Evolutionary conservation across 176 grass and related monocot species (phyloP).

Genomic region (Musa troglodytarum): DNA sequence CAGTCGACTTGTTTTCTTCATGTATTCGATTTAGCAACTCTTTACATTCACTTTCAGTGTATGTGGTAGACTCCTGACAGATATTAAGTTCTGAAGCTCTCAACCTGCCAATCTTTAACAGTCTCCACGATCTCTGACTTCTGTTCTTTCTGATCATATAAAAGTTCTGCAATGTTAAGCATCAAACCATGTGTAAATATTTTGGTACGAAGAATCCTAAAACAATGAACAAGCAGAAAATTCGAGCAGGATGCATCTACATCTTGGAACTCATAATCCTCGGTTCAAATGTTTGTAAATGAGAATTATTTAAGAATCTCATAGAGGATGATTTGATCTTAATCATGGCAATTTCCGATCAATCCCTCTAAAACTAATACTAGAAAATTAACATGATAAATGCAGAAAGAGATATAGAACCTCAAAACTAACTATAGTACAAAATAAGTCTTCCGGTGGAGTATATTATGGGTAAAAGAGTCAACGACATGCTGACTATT

Average conservation of each 20-base stretch:
- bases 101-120: constrained; percentile 18
- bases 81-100: constrained; percentile 14
- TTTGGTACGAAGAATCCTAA: not conserved
- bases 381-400: not conserved
- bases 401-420: not conserved
- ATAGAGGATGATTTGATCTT: not conserved
- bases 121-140: constrained; percentile 3
- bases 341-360: not conserved
- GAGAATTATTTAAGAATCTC: no score
- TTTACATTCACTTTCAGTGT: constrained; percentile 21
- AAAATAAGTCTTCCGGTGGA: not conserved
- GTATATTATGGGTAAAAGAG: not conserved
- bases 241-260: not conserved
- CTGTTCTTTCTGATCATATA: constrained; percentile 18
- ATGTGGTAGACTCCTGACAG: constrained; percentile 11
- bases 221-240: not conserved
- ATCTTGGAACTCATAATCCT: not conserved
- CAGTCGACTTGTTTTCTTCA: constrained; percentile 13
- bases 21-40: constrained; percentile 19
- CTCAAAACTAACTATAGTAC: not conserved
- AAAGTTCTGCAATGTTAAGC: constrained; percentile 8
- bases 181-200: not conserved
- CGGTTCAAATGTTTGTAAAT: not conserved
- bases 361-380: no score
- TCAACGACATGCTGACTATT: not conserved